Evolutionary conservation across 352 stramenopile species (phyloP), one percentile per base, ranked within the genome.

Genomic region (Phytophthora pini): DNA sequence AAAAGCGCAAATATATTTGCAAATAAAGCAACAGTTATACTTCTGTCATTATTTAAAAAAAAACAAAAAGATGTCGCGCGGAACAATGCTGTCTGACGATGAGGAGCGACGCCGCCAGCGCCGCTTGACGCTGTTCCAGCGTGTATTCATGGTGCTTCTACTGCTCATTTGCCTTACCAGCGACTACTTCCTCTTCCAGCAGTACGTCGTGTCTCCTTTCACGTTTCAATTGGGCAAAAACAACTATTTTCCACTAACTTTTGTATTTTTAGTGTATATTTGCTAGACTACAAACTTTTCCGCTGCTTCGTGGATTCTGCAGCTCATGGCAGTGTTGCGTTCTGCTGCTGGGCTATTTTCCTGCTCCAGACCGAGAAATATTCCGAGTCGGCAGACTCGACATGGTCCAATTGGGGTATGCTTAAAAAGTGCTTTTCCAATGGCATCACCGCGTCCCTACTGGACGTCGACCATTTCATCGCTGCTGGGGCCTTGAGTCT

Each of bases 401-500:
- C 27, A 24, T 56, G 53, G 39, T 64, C 61, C 15, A 43, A 6
- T 17, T 22, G 58, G 2, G 40, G 34, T 12, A 73, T 86, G 15
- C 43, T 86, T 6, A 66, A 74, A 63, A 81, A 72, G n/a, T 86
- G 75, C 38, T 26, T 82, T 29, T 44, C 79, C 2, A 81, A 78
- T 1, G 71, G 57, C 0, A 31, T 85, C 17, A 76, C 69, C 8
- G 80, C 80, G 5, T 69, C 74, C 6, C 58, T 88, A 22, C 68
- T 93, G 3, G 84, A 91, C 44, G 53, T 90, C 26, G 82, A 93
- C 71, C 80, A 93, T 68, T 92, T 93, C 57, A 85, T 92, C 60
- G 79, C 77, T 12, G 82, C 84, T 5, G 66, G 77, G n/a, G 65
- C 76, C 1, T 67, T 89, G 40, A 90, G 56, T 43, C 73, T 93